These are phyloP conservation scores for Fusarium marasasianum DNA, from an alignment of 2,329 filamentous ascomycete genomes.

Conservation along the genomic window DNA sequence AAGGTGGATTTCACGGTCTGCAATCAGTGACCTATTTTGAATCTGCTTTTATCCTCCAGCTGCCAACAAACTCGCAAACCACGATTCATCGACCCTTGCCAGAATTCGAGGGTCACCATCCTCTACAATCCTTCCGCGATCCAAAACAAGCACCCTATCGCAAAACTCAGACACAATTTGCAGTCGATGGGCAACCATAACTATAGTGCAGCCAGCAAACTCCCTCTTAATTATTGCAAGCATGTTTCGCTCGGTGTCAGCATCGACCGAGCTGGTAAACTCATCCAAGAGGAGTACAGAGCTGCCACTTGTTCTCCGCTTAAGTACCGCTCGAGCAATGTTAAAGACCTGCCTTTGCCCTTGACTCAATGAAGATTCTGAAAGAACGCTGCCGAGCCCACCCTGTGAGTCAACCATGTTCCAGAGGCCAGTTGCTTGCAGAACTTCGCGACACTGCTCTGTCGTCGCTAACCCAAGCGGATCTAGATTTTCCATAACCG, in stretches of 20 bases:
- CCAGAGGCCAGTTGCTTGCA: neutral
- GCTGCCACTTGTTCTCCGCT: neutral
- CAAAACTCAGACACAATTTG: neutral
- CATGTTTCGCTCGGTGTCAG: neutral
- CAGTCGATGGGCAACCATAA: neutral
- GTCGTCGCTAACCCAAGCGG: neutral
- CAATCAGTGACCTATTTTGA: neutral
- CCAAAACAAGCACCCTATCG: neutral
- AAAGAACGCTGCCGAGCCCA: neutral
- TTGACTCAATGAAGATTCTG: neutral
- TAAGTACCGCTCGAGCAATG: neutral
- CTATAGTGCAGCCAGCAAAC: neutral
- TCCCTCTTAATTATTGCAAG: neutral
- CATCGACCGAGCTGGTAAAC: neutral
- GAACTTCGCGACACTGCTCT: neutral
- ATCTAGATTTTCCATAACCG: neutral
- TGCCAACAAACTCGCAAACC: neutral
- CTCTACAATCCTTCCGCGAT: neutral
- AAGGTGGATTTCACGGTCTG: accelerated
- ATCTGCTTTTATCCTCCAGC: neutral
- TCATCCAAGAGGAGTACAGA: neutral
- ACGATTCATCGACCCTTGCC: neutral
- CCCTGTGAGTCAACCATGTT: neutral
- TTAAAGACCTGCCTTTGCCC: neutral
- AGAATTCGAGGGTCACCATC: neutral